Base-by-base conservation (phyloP, 805 yeast genomes). In the Lipomyces orientalis region DNA sequence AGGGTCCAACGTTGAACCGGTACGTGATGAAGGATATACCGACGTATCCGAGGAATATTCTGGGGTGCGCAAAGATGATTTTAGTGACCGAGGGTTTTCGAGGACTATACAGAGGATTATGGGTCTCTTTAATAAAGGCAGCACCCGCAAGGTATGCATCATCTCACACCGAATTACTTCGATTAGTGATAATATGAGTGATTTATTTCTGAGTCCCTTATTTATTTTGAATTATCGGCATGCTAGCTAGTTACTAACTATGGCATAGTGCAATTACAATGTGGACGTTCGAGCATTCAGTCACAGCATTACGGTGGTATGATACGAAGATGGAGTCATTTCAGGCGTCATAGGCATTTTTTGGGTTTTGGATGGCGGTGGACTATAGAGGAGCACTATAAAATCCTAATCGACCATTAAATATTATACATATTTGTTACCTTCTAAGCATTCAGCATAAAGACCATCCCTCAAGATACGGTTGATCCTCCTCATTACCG, bases 101-200 rank as follows among this genome's bases (percentile, higher is more conserved):
- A 8, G 95, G 96, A 0, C 79, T 92, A 12, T 93, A 93, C 77
- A 85, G 87, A 62, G 97, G 97, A 0, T 84, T 88, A 65, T 79
- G 86, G 0, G 86, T 92, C 0, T 88, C 96, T 5, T 70, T 93
- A 2, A 65, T 89, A 61, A 93, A 93, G 76, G 86, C 91, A 14
- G 95, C 94, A 0, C 98, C 98, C 12, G 34, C 55, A n/a, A 52
- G 55, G 55, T 31, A 52, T 22, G 55, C 12, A 25, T 25, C 29
- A 14, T 31, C 16, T 52, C 34, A 52, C 4, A 52, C 55, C 34
- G 12, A 25, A 52, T 22, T 52, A 5, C 8, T 25, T 25, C 29
- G 0, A 86, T 91, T 25, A 25, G 29, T 25, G 29, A 25, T 25
- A 25, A 25, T 25, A 25, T 25, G 1, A 83, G 81, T 72, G 87